These are phyloP conservation scores for Raffaelea albimanens DNA, from an alignment of 2,329 filamentous ascomycete genomes.

Conservation along the genomic window DNA sequence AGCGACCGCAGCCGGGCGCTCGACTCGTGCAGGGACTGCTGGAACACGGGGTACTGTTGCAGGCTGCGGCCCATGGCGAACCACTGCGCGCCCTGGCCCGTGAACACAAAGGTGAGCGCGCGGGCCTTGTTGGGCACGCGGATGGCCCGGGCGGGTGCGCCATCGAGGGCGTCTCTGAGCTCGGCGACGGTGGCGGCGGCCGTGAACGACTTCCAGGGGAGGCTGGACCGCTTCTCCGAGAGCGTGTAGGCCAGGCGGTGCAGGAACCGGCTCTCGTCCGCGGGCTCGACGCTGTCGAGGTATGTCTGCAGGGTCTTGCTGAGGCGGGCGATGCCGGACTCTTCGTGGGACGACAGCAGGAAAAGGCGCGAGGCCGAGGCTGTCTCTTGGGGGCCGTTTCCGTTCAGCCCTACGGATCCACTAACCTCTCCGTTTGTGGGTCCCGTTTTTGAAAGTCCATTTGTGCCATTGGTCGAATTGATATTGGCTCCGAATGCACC, in stretches of 20 bases:
- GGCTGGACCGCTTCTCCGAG: constrained; percentile 8
- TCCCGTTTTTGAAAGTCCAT: background rate
- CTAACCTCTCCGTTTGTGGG: too few species aligned
- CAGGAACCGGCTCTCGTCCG: background rate
- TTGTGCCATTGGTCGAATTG: too few species aligned
- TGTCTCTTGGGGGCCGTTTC: too few species aligned
- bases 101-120: constrained; percentile 11
- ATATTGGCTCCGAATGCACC: too few species aligned
- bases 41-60: background rate
- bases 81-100: constrained; percentile 18
- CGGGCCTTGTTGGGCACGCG: background rate
- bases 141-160: background rate
- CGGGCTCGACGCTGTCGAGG: background rate
- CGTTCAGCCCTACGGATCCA: too few species aligned
- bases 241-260: constrained; percentile 15
- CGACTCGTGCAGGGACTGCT: background rate
- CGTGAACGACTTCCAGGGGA: constrained; percentile 1
- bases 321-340: background rate
- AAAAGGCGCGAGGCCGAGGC: background rate
- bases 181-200: background rate
- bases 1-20: background rate
- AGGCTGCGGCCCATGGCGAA: constrained; percentile 1
- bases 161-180: background rate
- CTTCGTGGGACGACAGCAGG: background rate
- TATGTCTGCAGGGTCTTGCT: background rate